phyloP scores from a whole-genome alignment of 768 basidiomycete genomes.

The Candolleomyces eurysporus region DNA sequence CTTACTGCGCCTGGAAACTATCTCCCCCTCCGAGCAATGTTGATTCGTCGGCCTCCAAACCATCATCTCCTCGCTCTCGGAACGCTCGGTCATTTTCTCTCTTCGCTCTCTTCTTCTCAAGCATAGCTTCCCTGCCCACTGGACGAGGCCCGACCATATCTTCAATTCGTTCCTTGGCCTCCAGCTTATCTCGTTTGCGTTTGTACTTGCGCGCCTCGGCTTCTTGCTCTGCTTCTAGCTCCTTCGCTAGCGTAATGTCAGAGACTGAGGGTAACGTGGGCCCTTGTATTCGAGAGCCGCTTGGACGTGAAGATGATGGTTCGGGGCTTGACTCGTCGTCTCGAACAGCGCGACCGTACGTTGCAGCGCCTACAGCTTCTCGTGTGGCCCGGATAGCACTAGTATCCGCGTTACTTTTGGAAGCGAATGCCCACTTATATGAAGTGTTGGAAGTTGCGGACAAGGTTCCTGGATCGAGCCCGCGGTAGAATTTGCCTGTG shows the following conservation, averaged over 20 bases:
- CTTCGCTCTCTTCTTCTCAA: constrained; percentile 81
- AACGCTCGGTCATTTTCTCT: constrained; percentile 71
- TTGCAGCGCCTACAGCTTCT: constrained; percentile 55
- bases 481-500: constrained; percentile 41
- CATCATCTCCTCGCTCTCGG: constrained; percentile 75
- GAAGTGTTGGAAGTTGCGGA: constrained; percentile 69
- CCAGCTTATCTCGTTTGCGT: constrained; percentile 65
- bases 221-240: constrained; percentile 51
- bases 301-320: constrained; percentile 16
- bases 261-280: constrained; percentile 68
- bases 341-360: constrained; percentile 27
- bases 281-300: constrained; percentile 44
- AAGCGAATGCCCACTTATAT: constrained; percentile 87
- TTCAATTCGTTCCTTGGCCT: constrained; percentile 68
- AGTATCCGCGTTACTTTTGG: constrained; percentile 61
- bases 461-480: constrained; percentile 52
- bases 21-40: constrained; percentile 82
- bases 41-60: constrained; percentile 74
- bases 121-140: constrained; percentile 78
- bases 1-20: constrained; percentile 77
- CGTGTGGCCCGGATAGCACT: constrained; percentile 59
- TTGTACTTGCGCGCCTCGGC: constrained; percentile 53
- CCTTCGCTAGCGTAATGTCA: constrained; percentile 69
- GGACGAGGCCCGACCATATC: constrained; percentile 79
- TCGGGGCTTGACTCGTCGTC: background rate